Percentiles rank a stretch among this genome's conserved stretches.
phyloP scores from a whole-genome alignment of 345 rosid genomes.

The Zanthoxylum bungeanum region DNA sequence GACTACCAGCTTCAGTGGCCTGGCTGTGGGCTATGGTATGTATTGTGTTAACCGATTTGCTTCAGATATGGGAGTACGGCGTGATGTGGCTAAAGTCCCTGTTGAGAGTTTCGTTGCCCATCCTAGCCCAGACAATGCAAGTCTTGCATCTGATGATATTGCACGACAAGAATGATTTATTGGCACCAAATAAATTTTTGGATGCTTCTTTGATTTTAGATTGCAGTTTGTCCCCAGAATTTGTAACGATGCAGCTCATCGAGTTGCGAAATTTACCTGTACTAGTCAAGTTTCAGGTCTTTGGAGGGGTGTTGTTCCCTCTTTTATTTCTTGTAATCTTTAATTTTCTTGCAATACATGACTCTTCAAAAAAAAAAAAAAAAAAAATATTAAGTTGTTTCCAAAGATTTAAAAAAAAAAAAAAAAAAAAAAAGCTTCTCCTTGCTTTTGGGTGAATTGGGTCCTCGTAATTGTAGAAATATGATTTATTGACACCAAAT shows the following conservation, averaged over 20 bases:
- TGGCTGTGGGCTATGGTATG: constrained; percentile 44
- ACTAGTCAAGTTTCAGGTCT: too few relatives aligned
- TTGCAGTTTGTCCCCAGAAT: too few relatives aligned
- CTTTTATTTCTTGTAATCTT: too few relatives aligned
- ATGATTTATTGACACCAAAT: background rate
- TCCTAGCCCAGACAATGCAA: background rate
- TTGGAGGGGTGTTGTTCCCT: too few relatives aligned
- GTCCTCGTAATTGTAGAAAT: background rate
- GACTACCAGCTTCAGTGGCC: constrained; percentile 51
- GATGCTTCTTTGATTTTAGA: background rate
- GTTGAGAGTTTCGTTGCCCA: constrained; percentile 45
- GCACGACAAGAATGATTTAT: background rate
- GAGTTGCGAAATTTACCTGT: too few relatives aligned
- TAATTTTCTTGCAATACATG: too few relatives aligned
- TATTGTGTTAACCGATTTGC: constrained; percentile 41
- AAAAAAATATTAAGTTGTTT: too few relatives aligned
- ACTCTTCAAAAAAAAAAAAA: too few relatives aligned
- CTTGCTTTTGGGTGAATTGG: background rate
- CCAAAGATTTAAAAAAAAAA: too few relatives aligned
- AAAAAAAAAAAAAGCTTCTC: too few relatives aligned
- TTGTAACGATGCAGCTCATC: too few relatives aligned
- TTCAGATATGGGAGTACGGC: constrained; percentile 64
- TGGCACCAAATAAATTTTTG: background rate
- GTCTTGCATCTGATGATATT: background rate
- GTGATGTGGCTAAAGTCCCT: constrained; percentile 42